Evolutionary conservation across 768 basidiomycete genomes (phyloP).

Genomic region (Zangia roseola): DNA sequence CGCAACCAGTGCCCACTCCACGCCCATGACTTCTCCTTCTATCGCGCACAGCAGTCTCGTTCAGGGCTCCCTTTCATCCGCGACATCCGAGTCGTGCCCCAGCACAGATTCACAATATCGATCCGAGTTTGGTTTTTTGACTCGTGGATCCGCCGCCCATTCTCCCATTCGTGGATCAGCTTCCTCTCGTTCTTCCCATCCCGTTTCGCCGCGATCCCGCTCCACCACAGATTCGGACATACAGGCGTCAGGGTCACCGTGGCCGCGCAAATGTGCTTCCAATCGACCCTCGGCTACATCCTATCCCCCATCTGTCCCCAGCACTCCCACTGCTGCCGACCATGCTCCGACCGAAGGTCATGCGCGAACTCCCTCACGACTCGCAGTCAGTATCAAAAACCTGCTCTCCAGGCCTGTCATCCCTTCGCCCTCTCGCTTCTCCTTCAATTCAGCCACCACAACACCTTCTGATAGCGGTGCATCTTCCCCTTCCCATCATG

Average conservation of each 20-base stretch:
- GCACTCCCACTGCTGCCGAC: not conserved
- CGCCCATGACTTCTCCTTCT: conserved; percentile 26
- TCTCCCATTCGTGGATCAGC: conserved; percentile 15
- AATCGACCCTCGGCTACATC: conserved; percentile 20
- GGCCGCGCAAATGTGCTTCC: not conserved
- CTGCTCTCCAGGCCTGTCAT: conserved; percentile 35
- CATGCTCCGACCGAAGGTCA: conserved; percentile 6
- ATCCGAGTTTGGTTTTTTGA: conserved; percentile 18
- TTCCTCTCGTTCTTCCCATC: conserved; percentile 16
- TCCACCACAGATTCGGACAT: conserved; percentile 22
- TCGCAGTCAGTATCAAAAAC: conserved; percentile 34
- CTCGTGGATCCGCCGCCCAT: conserved; percentile 1
- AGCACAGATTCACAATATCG: conserved; percentile 9
- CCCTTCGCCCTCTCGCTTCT: conserved; percentile 20
- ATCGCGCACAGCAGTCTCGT: conserved; percentile 21
- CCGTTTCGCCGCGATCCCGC: conserved; percentile 11
- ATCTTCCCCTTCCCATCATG: conserved; percentile 12
- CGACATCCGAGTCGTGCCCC: conserved; percentile 24
- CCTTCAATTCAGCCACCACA: conserved; percentile 14
- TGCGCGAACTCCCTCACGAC: conserved; percentile 13
- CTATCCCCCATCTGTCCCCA: not conserved
- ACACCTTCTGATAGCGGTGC: conserved; percentile 12
- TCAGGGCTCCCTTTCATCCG: conserved; percentile 20
- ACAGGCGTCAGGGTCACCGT: conserved; percentile 1
- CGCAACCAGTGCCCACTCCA: conserved; percentile 21